Base-by-base conservation (phyloP, 2,329 filamentous ascomycete genomes). In the Exophiala sp. region DNA sequence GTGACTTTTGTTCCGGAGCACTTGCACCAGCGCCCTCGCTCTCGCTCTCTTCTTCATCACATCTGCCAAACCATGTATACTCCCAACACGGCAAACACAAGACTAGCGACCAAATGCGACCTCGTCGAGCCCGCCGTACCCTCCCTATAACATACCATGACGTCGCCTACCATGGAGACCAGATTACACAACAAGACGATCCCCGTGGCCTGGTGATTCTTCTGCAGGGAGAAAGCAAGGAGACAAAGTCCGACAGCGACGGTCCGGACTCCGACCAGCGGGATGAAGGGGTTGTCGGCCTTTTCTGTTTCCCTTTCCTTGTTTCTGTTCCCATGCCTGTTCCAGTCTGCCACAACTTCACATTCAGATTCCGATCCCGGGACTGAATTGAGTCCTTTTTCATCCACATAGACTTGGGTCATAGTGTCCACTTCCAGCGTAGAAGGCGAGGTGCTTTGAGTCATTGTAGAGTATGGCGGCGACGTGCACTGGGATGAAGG, bases 221-320 rank as follows among this genome's bases (percentile, higher is more conserved):
- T 11, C 21, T 32, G 23, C 11, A 23, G 3, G n/a, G 34, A 18
- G 45, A 40, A 47, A 19, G 16, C 45, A 14, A 47, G 23, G 8
- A 47, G 32, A n/a, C 34, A 47, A 9, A 47, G 23, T 13, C 35
- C 45, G 5, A 32, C 19, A 10, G 45, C 45, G 24, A 47, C 29
- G 35, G 38, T 47, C 35, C 45, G 45, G n/a, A 47, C 45, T 10
- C 45, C 45, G 3, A 47, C 45, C 3, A 47, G 19, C 3, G 45
- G 13, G 9, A 47, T 22, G 35, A 47, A 47, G 2, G 45, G 45
- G 37, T 47, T 34, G 30, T 32, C 14, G n/a, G n/a, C n/a, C n/a
- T n/a, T n/a, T n/a, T n/a, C n/a, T n/a, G n/a, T n/a, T n/a, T n/a
- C n/a, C n/a, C n/a, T n/a, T n/a, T n/a, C n/a, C n/a, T n/a, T n/a